Conservation (phyloP, 495 filamentous ascomycete species). For the Trichoderma virens region DNA sequence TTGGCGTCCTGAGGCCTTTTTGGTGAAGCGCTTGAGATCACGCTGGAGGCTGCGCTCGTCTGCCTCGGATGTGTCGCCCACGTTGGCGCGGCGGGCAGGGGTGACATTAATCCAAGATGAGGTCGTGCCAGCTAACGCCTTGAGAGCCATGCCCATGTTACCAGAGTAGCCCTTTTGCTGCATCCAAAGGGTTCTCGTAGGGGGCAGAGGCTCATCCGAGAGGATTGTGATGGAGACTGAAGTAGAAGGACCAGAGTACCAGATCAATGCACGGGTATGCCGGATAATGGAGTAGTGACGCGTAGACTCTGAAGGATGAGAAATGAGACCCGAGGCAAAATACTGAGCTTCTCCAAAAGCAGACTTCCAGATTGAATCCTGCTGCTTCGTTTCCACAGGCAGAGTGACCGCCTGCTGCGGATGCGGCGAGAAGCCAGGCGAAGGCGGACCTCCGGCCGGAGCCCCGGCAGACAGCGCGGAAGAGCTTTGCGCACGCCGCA, state of each 20-base stretch:
- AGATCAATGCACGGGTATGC: constrained; percentile 54
- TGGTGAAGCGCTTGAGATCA: constrained; percentile 52
- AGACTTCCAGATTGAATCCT: constrained; percentile 28
- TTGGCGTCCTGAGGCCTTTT: constrained; percentile 35
- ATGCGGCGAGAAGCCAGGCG: not conserved
- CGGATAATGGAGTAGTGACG: constrained; percentile 61
- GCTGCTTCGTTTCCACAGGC: not conserved
- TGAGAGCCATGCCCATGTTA: constrained; percentile 59
- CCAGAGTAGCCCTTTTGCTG: constrained; percentile 61
- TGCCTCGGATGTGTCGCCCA: constrained; percentile 35
- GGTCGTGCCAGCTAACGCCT: constrained; percentile 47
- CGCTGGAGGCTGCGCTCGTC: constrained; percentile 61
- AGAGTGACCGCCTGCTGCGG: not conserved
- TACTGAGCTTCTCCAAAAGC: constrained; percentile 51
- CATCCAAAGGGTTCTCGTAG: constrained; percentile 54
- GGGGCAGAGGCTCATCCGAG: constrained; percentile 46
- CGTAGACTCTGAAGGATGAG: constrained; percentile 54
- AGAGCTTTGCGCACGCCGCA: not conserved
- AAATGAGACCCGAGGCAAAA: constrained; percentile 55
- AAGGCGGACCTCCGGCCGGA: not conserved
- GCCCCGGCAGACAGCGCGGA: not conserved
- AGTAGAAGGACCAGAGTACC: constrained; percentile 56
- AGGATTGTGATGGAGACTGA: constrained; percentile 56
- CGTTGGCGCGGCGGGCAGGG: constrained; percentile 37
- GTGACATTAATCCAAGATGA: constrained; percentile 59